Conservation (phyloP, 148 eudicot species). For the Silene conica region DNA sequence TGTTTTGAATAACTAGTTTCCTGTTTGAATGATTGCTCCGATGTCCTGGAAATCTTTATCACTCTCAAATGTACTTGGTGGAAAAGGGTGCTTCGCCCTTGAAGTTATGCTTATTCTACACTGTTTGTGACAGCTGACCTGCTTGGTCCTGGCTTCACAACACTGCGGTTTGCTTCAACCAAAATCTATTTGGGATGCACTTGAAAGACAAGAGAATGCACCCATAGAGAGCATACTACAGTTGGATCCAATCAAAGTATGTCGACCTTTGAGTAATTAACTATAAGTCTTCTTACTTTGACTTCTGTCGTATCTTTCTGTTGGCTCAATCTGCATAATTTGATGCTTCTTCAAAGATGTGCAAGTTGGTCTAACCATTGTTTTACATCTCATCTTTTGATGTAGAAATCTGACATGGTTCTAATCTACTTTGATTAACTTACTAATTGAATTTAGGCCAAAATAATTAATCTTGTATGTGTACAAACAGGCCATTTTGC, state of each 20-base stretch:
- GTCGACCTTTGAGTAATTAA: conserved; percentile 12
- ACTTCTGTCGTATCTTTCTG: neutral
- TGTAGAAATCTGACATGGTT: neutral
- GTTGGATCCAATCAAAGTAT: conserved; percentile 79
- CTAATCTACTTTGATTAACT: no score
- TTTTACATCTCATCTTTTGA: neutral
- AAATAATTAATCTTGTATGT: no score
- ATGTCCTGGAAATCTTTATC: no score
- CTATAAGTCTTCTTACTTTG: neutral
- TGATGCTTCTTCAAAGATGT: conserved; percentile 3
- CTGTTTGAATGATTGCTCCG: neutral
- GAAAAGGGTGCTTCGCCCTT: no score
- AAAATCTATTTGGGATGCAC: conserved; percentile 86
- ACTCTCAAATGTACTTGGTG: no score
- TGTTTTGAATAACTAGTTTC: conserved; percentile 3
- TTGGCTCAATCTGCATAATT: neutral
- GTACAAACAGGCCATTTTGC: no score
- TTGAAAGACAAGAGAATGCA: conserved; percentile 53
- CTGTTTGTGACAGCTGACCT: conserved; percentile 71
- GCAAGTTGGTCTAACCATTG: neutral
- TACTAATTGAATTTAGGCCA: no score
- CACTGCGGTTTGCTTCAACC: conserved; percentile 54
- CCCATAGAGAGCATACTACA: conserved; percentile 77
- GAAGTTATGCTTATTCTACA: conserved; percentile 10
- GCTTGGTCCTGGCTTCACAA: conserved; percentile 76